Evolutionary conservation across 2,329 filamentous ascomycete genomes (phyloP).

Genomic region (Paraphaeosphaeria sporulosa): DNA sequence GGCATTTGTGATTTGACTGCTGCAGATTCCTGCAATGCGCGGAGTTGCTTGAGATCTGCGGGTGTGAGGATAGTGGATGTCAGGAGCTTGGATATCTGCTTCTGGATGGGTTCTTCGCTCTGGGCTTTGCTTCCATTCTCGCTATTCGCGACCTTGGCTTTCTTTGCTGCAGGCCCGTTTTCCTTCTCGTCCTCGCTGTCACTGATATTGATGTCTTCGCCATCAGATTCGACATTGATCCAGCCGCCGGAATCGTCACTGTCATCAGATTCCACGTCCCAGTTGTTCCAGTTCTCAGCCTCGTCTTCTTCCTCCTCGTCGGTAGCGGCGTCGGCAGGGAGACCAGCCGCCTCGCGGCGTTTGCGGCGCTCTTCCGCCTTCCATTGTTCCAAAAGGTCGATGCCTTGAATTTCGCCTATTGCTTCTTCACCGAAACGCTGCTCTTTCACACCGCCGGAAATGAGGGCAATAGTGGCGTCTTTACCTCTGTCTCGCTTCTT

Average conservation of each 20-base stretch:
- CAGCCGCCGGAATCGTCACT: constrained; percentile 83
- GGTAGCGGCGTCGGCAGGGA: constrained; percentile 67
- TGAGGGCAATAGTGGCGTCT: constrained; percentile 83
- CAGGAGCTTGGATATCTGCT: constrained; percentile 70
- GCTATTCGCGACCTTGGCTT: constrained; percentile 61
- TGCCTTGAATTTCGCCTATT: constrained; percentile 85
- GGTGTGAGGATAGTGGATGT: constrained; percentile 94
- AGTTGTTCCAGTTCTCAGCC: constrained; percentile 63
- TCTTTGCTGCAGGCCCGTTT: constrained; percentile 58
- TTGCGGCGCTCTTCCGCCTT: constrained; percentile 87
- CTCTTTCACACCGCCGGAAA: constrained; percentile 76
- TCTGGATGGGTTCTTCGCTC: constrained; percentile 51
- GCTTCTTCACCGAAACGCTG: constrained; percentile 84
- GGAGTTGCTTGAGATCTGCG: constrained; percentile 92
- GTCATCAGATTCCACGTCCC: constrained; percentile 68
- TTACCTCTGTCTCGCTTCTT: constrained; percentile 91
- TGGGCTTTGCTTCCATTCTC: constrained; percentile 52
- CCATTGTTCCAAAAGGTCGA: constrained; percentile 91
- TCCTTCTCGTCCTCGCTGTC: constrained; percentile 72
- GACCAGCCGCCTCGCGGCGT: constrained; percentile 73
- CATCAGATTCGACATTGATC: constrained; percentile 88
- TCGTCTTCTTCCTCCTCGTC: constrained; percentile 66
- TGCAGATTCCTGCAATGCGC: constrained; percentile 80
- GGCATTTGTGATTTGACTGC: constrained; percentile 71
- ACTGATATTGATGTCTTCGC: constrained; percentile 75